A percentile compares a stretch with the other conserved stretches of the same genome.
These are phyloP conservation scores for Malus sieversii DNA, from an alignment of 306 rosid species.

Conservation along the genomic window DNA sequence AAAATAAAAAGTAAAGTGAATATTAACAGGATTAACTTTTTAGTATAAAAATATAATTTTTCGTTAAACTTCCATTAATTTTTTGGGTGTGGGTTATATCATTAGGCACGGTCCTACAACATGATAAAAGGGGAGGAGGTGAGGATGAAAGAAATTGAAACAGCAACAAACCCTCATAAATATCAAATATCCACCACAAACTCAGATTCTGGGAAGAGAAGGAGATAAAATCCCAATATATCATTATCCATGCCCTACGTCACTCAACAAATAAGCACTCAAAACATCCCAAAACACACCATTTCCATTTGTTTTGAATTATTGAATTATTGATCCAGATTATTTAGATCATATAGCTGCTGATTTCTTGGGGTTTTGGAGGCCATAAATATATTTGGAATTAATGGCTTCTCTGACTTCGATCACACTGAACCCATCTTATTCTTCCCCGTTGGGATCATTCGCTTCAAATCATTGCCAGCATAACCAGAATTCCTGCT, in stretches of 20 bases:
- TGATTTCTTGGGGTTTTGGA: neutral
- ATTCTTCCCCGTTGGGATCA: conserved; percentile 27
- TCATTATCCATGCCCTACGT: neutral
- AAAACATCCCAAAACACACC: neutral
- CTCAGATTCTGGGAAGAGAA: conserved; percentile 40
- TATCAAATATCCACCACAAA: conserved; percentile 53
- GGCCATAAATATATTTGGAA: conserved; percentile 7
- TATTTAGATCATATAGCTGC: neutral
- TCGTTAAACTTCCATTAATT: no score
- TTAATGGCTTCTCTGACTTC: conserved; percentile 60
- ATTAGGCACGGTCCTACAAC: conserved; percentile 1
- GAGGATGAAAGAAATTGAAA: conserved; percentile 41
- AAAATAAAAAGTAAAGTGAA: no score
- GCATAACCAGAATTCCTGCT: conserved; percentile 32
- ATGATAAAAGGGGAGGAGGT: conserved; percentile 17
- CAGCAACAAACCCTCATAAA: neutral
- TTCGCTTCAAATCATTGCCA: conserved; percentile 37
- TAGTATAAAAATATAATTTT: no score
- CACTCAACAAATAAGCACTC: neutral
- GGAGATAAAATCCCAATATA: conserved; percentile 33
- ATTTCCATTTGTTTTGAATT: neutral
- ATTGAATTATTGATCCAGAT: neutral
- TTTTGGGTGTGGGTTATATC: no score
- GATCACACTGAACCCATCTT: conserved; percentile 38
- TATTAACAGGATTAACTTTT: no score